phyloP scores from a whole-genome alignment of 129 eudicot genomes.

The Flaveria linearis region DNA sequence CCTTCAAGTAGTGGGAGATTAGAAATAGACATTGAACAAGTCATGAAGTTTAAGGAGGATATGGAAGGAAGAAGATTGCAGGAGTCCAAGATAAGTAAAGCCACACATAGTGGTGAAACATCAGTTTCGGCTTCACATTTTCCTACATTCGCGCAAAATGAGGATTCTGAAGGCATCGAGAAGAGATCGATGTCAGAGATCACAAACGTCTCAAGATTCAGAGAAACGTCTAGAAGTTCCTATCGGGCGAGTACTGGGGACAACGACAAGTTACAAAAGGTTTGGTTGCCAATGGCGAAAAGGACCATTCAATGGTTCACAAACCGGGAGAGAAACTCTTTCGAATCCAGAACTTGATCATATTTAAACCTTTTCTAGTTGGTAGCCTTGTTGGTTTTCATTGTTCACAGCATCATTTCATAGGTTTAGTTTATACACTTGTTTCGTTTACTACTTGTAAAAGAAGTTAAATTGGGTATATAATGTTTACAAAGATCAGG shows the following conservation, averaged over 20 bases:
- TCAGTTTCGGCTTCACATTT: constrained; percentile 29
- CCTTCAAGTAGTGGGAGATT: constrained; percentile 37
- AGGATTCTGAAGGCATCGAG: constrained; percentile 29
- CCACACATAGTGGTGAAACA: constrained; percentile 20
- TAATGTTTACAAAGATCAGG: background rate
- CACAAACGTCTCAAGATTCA: constrained; percentile 46
- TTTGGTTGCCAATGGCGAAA: constrained; percentile 64
- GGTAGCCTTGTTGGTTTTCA: background rate
- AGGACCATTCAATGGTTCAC: constrained; percentile 59
- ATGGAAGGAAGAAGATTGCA: constrained; percentile 44
- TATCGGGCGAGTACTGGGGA: constrained; percentile 21
- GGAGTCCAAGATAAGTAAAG: constrained; percentile 33
- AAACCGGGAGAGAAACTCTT: constrained; percentile 41
- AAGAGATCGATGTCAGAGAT: constrained; percentile 68
- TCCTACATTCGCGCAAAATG: constrained; percentile 1
- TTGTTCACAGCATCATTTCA: background rate
- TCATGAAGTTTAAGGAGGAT: constrained; percentile 51
- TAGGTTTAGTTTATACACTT: constrained; percentile 1
- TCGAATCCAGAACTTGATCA: constrained; percentile 24
- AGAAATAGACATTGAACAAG: constrained; percentile 33
- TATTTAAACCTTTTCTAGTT: constrained; percentile 1
- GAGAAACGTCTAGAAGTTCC: constrained; percentile 27
- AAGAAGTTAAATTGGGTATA: background rate
- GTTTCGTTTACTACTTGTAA: background rate
- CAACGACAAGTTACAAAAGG: constrained; percentile 36